A percentile compares a stretch with the other conserved stretches of the same genome.
Evolutionary conservation across 768 basidiomycete species (phyloP).

Genomic region (Crassisporium funariophilum): DNA sequence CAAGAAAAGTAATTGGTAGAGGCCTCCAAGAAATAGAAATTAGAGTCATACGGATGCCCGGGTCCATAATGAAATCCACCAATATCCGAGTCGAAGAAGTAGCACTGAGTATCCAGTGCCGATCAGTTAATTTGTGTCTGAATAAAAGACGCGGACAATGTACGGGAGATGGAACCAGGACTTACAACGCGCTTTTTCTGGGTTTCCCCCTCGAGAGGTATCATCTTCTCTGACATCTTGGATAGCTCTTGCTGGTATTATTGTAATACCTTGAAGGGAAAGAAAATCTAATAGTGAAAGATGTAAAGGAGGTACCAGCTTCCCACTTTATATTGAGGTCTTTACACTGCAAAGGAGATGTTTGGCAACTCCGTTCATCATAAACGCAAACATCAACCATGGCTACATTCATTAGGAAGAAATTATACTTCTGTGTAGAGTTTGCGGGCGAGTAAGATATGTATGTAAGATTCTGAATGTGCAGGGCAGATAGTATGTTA

Average conservation of each 20-base stretch:
- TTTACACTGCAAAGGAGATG: too few relatives aligned
- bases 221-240: conserved; percentile 52
- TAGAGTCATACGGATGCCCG: conserved; percentile 76
- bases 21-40: not conserved
- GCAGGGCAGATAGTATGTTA: not conserved
- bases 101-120: conserved; percentile 61
- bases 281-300: conserved; percentile 4
- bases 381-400: conserved; percentile 16
- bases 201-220: conserved; percentile 69
- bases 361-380: conserved; percentile 21
- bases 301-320: conserved; percentile 14
- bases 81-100: conserved; percentile 99
- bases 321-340: conserved; percentile 7
- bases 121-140: conserved; percentile 14
- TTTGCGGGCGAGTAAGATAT: too few relatives aligned
- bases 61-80: conserved; percentile 99
- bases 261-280: conserved; percentile 17
- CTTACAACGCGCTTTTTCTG: conserved; percentile 88
- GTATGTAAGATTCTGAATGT: too few relatives aligned
- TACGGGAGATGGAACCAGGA: conserved; percentile 26
- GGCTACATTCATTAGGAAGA: too few relatives aligned
- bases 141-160: conserved; percentile 7
- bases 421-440: too few relatives aligned
- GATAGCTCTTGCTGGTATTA: conserved; percentile 11
- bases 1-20: conserved; percentile 20